Evolutionary conservation across 78 protist species (phyloP), one percentile per base, ranked within the genome.

Genomic region (Neovahlkampfia damariscottae): DNA sequence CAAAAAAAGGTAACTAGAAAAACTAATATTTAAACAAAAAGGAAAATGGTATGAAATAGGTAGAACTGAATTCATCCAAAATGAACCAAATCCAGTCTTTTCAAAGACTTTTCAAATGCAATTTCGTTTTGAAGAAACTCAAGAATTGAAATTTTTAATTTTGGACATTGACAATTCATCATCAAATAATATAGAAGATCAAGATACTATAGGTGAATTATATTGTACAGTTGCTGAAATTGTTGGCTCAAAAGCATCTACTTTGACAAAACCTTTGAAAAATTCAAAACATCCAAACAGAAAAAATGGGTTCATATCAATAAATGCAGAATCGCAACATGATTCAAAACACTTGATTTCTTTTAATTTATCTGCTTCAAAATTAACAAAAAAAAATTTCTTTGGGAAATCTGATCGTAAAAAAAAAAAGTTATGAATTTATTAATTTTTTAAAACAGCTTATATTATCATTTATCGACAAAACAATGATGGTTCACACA

Each of bases 51-150:
- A n/a, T 19, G 62, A 50, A 50, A 8, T 74, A 29, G 78, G 78
- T 8, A n/a, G 74, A 2, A 74, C 78, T 8, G 78, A 74, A 8
- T 5, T 7, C 41, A 40, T 50, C 35, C 40, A 62, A 50, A 50
- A 74, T 29, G 50, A 40, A 8, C 31, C 50, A 30, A 59, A 70
- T 5, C 78, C 78, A 30, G 3, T 5, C 38, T 88, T 88, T 27
- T 70, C 38, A 27, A 77, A 38, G 28, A 41, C 77, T 3, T 39
- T 88, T 3, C 28, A 0, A 5, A 10, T 82, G 0, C 83, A 84
- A 38, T 88, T 82, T 40, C 36, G 38, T 41, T 88, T 88, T 30
- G 92, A 88, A 50, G 62, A 50, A 50, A 50, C 19, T 19, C 62
- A 50, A 50, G 34, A 50, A 19, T 50, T 19, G 19, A 50, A 50